These are phyloP conservation scores for Podaxis rugospora DNA, from an alignment of 768 basidiomycete species.

Conservation along the genomic window DNA sequence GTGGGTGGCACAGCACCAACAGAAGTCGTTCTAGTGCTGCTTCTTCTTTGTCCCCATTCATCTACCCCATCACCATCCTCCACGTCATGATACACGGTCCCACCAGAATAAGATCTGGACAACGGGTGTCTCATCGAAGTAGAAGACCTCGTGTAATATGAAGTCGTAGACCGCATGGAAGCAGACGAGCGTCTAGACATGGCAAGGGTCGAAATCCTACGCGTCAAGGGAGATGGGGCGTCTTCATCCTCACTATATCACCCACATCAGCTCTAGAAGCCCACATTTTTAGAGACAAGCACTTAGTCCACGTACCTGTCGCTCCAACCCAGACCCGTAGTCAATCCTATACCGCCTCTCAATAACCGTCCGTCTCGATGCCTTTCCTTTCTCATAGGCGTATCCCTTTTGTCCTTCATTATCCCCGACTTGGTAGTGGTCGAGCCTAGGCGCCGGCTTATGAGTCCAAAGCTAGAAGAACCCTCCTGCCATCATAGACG, in stretches of 20 bases:
- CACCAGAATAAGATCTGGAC: constrained; percentile 29
- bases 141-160: constrained; percentile 10
- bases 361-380: constrained; percentile 60
- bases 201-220: constrained; percentile 55
- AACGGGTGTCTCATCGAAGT: constrained; percentile 22
- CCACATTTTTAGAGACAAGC: background rate
- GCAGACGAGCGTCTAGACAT: constrained; percentile 42
- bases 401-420: constrained; percentile 55
- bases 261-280: background rate
- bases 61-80: constrained; percentile 15
- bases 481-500: constrained; percentile 5
- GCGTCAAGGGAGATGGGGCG: constrained; percentile 62
- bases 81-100: constrained; percentile 20
- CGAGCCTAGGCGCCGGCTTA: constrained; percentile 14
- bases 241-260: constrained; percentile 63
- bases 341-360: constrained; percentile 61
- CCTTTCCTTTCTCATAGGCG: constrained; percentile 47
- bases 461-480: background rate
- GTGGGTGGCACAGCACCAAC: constrained; percentile 19
- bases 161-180: constrained; percentile 28
- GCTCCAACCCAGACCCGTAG: constrained; percentile 73
- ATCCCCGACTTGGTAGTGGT: constrained; percentile 33
- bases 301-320: constrained; percentile 48
- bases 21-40: background rate
- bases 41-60: constrained; percentile 19